These are phyloP conservation scores for Xylaria sp. DNA, from an alignment of 2,329 filamentous ascomycete species.

Conservation along the genomic window DNA sequence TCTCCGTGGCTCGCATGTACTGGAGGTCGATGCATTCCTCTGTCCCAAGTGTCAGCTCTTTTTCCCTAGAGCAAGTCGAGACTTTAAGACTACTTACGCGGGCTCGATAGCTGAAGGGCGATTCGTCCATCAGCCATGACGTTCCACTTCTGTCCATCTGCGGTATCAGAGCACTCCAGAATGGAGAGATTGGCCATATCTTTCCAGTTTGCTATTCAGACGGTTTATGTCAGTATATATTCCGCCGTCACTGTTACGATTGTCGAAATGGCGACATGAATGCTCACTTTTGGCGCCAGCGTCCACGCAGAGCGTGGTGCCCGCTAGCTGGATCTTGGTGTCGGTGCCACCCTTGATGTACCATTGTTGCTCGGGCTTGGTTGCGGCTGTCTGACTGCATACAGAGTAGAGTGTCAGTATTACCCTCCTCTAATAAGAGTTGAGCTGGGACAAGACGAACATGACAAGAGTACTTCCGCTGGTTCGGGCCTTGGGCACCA, in stretches of 20 bases:
- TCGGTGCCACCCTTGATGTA: slow-evolving; percentile 49
- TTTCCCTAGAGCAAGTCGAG: background rate
- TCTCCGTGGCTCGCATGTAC: slow-evolving; percentile 54
- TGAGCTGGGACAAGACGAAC: slow-evolving; percentile 40
- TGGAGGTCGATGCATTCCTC: slow-evolving; percentile 55
- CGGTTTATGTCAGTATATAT: slow-evolving; percentile 3
- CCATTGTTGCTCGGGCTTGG: slow-evolving; percentile 54
- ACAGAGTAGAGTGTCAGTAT: slow-evolving; percentile 4
- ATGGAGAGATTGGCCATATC: slow-evolving; percentile 53
- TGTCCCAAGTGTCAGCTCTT: slow-evolving; percentile 33
- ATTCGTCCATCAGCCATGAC: slow-evolving; percentile 54
- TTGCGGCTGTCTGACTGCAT: slow-evolving; percentile 47
- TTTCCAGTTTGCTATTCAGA: slow-evolving; percentile 51
- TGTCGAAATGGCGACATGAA: background rate
- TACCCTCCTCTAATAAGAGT: background rate
- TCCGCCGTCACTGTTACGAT: background rate
- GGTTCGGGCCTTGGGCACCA: slow-evolving; percentile 49
- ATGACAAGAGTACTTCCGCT: slow-evolving; percentile 51
- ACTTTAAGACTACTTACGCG: slow-evolving; percentile 45
- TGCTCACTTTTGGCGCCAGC: slow-evolving; percentile 49
- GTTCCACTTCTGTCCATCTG: slow-evolving; percentile 51
- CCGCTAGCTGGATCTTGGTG: slow-evolving; percentile 52
- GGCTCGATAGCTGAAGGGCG: slow-evolving; percentile 49
- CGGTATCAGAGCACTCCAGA: slow-evolving; percentile 49
- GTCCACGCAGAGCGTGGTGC: slow-evolving; percentile 54